Evolutionary conservation across 2,329 filamentous ascomycete species (phyloP).

Genomic region (Thielaviopsis euricoi): DNA sequence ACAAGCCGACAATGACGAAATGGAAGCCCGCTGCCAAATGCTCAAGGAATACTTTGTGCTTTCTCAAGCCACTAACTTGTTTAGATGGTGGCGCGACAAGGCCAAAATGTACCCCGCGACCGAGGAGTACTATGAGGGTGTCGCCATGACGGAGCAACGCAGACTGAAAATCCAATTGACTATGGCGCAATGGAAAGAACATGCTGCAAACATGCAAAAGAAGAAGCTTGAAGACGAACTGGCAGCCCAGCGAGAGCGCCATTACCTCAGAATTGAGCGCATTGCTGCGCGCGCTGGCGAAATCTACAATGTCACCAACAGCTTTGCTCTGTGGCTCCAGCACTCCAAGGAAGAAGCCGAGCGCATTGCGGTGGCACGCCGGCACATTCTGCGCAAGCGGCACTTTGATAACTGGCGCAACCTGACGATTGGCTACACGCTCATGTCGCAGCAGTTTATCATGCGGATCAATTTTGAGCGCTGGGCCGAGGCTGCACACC

Average conservation of each 20-base stretch:
- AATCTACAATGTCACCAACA: conserved; percentile 41
- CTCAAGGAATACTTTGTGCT: neutral
- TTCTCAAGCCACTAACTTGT: conserved; percentile 4
- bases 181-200: conserved; percentile 9
- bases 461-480: conserved; percentile 7
- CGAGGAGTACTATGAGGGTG: conserved; percentile 9
- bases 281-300: conserved; percentile 44
- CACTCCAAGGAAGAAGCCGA: conserved; percentile 47
- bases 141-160: conserved; percentile 9
- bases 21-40: conserved; percentile 8
- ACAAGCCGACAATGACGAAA: conserved; percentile 8
- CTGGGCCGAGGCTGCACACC: conserved; percentile 10
- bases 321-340: conserved; percentile 39
- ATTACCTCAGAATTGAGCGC: conserved; percentile 10
- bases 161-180: conserved; percentile 6
- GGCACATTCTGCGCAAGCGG: conserved; percentile 48
- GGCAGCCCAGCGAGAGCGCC: conserved; percentile 4
- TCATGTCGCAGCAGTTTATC: conserved; percentile 7
- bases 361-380: conserved; percentile 49
- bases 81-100: conserved; percentile 11
- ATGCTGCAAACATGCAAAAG: conserved; percentile 1
- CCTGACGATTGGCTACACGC: conserved; percentile 9
- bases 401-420: conserved; percentile 15
- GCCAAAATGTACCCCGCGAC: conserved; percentile 7
- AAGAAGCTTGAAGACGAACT: conserved; percentile 7